phyloP scores from a whole-genome alignment of 2,329 filamentous ascomycete genomes.

The Tricladium varicosporioides region DNA sequence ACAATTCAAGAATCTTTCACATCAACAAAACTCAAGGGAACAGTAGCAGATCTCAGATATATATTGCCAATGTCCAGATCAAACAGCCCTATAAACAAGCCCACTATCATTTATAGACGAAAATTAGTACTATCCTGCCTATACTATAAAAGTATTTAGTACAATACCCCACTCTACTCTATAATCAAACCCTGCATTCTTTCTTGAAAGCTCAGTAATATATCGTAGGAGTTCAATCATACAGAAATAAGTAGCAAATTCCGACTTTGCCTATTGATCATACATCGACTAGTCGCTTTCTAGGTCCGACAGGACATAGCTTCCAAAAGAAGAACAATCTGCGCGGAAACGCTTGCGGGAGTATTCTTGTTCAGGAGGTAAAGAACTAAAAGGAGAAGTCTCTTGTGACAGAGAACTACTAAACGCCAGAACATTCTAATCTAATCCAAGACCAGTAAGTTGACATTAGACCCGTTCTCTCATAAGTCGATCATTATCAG shows the following conservation, averaged over 20 bases:
- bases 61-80: neutral
- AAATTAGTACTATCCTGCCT: slow-evolving; percentile 2
- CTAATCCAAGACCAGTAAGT: neutral
- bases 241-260: slow-evolving; percentile 1
- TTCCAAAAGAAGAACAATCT: slow-evolving; percentile 2
- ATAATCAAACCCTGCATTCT: neutral
- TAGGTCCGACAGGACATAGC: neutral
- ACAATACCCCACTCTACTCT: slow-evolving; percentile 1
- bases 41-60: neutral
- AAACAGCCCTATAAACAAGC: neutral
- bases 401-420: neutral
- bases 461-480: neutral
- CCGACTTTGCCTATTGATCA: slow-evolving; percentile 1
- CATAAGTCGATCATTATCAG: neutral
- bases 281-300: slow-evolving; percentile 1
- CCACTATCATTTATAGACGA: slow-evolving; percentile 1
- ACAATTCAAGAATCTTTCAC: neutral
- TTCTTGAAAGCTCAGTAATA: slow-evolving; percentile 1
- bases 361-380: neutral
- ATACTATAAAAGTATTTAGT: neutral
- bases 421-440: neutral
- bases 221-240: neutral
- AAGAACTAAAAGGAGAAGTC: slow-evolving; percentile 1
- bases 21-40: neutral
- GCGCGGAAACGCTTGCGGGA: neutral